phyloP scores from a whole-genome alignment of 352 stramenopile genomes.

The Blastocystis sp. region DNA sequence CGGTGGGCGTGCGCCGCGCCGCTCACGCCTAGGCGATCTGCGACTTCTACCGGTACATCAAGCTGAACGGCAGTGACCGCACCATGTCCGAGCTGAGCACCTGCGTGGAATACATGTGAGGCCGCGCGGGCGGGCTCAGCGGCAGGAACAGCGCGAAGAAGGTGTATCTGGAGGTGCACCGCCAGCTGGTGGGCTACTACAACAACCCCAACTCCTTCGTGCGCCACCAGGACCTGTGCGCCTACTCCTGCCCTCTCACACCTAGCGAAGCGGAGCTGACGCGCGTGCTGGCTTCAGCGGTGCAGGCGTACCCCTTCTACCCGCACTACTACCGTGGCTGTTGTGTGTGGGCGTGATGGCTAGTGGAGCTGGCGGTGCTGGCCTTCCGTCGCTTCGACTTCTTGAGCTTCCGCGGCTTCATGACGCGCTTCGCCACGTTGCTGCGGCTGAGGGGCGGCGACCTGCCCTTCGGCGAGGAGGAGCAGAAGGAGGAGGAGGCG shows the following conservation, averaged over 20 bases:
- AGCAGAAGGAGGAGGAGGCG: not conserved
- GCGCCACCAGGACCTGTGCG: not conserved
- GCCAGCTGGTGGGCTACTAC: not conserved
- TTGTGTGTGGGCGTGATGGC: not conserved
- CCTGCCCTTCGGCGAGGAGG: not conserved
- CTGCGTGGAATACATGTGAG: slow-evolving; percentile 30
- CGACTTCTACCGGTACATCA: slow-evolving; percentile 32
- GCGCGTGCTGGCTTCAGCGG: not conserved
- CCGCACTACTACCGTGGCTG: slow-evolving; percentile 15
- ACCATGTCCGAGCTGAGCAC: slow-evolving; percentile 14
- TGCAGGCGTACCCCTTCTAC: slow-evolving; percentile 48
- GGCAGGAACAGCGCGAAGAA: slow-evolving; percentile 40
- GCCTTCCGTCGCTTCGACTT: slow-evolving; percentile 22
- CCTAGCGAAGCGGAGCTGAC: slow-evolving; percentile 8
- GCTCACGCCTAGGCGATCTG: slow-evolving; percentile 16
- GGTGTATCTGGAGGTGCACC: slow-evolving; percentile 32
- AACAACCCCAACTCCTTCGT: not conserved
- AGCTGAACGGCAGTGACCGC: not conserved
- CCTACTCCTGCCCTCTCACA: not conserved
- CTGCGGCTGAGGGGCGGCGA: slow-evolving; percentile 2
- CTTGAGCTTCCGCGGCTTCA: not conserved
- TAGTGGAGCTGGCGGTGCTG: slow-evolving; percentile 28
- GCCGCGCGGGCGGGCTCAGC: too few species aligned
- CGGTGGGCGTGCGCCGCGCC: not conserved
- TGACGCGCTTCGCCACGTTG: slow-evolving; percentile 12